Evolutionary conservation across 768 basidiomycete species (phyloP), one percentile per base, ranked within the genome.

Genomic region (Mycena albidolilacea): DNA sequence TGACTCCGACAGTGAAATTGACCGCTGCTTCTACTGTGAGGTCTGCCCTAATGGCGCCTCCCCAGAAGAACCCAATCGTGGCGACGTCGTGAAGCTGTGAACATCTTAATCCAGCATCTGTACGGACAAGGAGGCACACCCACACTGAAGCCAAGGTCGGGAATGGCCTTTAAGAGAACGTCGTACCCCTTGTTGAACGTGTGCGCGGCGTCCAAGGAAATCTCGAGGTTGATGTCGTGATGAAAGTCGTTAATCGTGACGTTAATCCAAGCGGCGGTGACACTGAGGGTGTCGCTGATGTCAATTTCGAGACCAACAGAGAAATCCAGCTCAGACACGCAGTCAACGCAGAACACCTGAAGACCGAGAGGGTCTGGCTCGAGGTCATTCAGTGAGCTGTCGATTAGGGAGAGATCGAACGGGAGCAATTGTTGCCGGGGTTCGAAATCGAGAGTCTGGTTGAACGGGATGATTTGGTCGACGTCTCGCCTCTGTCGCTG

Each of bases 381-480:
- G 7, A 23, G 21, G 19, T 68, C 60, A 11, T 15, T 21, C 2
- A 50, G 48, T 3, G 54, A 39, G 23, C n/a, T 41, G 17, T 62
- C 30, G 11, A 48, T 14, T 14, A 66, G 38, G 19, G 30, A n/a
- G 1, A 8, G 17, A 41, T 70, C 54, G 14, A 67, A n/a, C 12
- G 72, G 72, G 15, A 73, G 21, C 41, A 73, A 46, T 59, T 73
- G 72, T 41, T 73, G 72, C 41, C 72, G 72, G 14, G 72, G 64
- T 0, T 14, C 67, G 30, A 73, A 73, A 23, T 60, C 35, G 41
- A 73, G 50, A 6, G 57, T 39, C 3, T 65, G 23, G 50, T 70
- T 46, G 58, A 69, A 0, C 3, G 59, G 19, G 60, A 54, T 55
- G 30, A 72, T 41, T 30, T 61, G 12, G 15, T 69, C 64, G 50